Conservation (phyloP, 2,329 filamentous ascomycete genomes). For the Fusarium protoensiforme region DNA sequence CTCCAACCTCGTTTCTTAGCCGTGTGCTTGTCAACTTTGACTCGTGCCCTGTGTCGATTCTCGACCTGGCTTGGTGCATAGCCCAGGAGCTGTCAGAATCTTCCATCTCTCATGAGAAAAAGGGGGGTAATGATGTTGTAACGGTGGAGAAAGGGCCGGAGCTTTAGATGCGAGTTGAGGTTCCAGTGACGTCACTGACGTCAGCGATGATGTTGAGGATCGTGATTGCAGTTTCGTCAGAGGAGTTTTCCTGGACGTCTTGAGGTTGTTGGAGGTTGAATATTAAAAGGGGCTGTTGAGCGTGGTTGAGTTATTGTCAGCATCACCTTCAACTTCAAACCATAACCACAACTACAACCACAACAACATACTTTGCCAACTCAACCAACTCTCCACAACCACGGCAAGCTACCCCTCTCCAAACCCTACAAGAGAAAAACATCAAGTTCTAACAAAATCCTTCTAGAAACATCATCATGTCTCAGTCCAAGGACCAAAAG, state of each 20-base stretch:
- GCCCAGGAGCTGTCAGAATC: slow-evolving; percentile 23
- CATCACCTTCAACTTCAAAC: slow-evolving; percentile 1
- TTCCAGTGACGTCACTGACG: slow-evolving; percentile 41
- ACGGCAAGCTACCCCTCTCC: background rate
- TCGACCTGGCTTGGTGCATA: slow-evolving; percentile 6
- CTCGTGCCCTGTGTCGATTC: slow-evolving; percentile 11
- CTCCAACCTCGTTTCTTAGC: background rate
- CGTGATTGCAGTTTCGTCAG: slow-evolving; percentile 16
- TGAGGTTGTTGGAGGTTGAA: background rate
- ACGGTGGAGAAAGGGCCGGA: slow-evolving; percentile 30
- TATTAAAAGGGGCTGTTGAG: slow-evolving; percentile 19
- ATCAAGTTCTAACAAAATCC: background rate
- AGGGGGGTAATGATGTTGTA: slow-evolving; percentile 10
- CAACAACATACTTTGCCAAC: background rate
- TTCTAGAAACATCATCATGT: slow-evolving; percentile 45
- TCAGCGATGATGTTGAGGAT: slow-evolving; percentile 29
- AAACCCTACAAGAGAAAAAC: background rate
- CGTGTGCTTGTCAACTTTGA: slow-evolving; percentile 2
- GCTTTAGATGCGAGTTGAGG: slow-evolving; percentile 27
- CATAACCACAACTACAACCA: slow-evolving; percentile 1
- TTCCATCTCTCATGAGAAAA: background rate
- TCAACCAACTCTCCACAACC: background rate
- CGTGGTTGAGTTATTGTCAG: background rate
- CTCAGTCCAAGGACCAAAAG: slow-evolving; percentile 68
- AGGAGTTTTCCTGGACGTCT: background rate